Evolutionary conservation across 2,329 filamentous ascomycete species (phyloP).

Genomic region (Colletotrichum melonis): DNA sequence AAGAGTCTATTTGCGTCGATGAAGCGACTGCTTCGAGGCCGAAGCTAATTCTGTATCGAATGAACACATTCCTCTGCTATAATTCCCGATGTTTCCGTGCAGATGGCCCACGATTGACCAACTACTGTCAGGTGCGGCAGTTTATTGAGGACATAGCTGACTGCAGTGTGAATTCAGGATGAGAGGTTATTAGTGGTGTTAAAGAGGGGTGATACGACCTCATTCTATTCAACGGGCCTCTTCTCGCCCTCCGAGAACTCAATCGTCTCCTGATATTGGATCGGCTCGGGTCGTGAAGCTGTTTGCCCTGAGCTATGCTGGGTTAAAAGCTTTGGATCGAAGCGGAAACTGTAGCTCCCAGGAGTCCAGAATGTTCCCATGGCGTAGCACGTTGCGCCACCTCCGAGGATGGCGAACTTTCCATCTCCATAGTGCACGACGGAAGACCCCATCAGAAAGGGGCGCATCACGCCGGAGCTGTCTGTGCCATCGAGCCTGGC

Average conservation of each 20-base stretch:
- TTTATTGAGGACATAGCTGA: constrained; percentile 57
- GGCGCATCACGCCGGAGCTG: constrained; percentile 51
- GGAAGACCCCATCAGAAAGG: constrained; percentile 79
- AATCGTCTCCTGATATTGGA: constrained; percentile 13
- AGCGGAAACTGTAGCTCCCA: constrained; percentile 60
- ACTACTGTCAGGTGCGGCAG: no score
- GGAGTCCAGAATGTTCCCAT: constrained; percentile 90
- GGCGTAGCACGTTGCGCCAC: constrained; percentile 89
- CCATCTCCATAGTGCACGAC: constrained; percentile 58
- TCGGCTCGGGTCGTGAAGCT: not conserved
- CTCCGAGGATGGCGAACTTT: constrained; percentile 75
- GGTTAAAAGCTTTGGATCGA: constrained; percentile 11
- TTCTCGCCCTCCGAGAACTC: constrained; percentile 23
- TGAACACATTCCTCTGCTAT: not conserved
- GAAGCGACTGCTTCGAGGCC: no score
- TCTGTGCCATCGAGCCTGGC: constrained; percentile 54
- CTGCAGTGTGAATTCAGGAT: constrained; percentile 84
- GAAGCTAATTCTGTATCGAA: not conserved
- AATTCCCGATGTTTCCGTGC: not conserved
- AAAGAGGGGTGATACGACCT: constrained; percentile 74
- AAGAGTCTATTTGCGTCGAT: constrained; percentile 10
- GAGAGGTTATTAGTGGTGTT: constrained; percentile 86
- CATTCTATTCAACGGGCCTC: constrained; percentile 49
- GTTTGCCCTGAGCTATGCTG: not conserved
- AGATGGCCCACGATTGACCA: no score